These are phyloP conservation scores for Dipodascus geniculatus DNA, from an alignment of 805 yeast species.

Conservation along the genomic window DNA sequence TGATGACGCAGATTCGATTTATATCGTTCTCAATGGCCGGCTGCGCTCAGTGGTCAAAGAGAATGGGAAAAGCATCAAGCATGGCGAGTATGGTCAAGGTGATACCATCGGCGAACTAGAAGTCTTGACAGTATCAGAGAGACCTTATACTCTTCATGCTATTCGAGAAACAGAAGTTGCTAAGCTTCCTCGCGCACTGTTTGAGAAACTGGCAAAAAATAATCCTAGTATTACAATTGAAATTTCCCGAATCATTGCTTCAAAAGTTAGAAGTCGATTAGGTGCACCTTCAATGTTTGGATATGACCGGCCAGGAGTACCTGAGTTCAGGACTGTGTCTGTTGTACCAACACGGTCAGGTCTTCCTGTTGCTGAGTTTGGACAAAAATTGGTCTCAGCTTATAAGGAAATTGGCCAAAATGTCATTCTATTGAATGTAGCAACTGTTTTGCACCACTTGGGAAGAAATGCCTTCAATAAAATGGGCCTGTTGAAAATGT, in stretches of 20 bases:
- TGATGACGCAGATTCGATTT: slow-evolving; percentile 82
- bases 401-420: slow-evolving; percentile 59
- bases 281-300: slow-evolving; percentile 7
- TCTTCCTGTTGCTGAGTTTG: slow-evolving; percentile 81
- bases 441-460: slow-evolving; percentile 63
- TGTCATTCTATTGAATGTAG: slow-evolving; percentile 73
- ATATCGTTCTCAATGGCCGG: slow-evolving; percentile 80
- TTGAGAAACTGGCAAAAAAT: slow-evolving; percentile 71
- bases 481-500: slow-evolving; percentile 69
- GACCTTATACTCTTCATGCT: slow-evolving; percentile 64
- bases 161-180: slow-evolving; percentile 92
- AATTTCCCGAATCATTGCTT: slow-evolving; percentile 78
- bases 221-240: slow-evolving; percentile 87
- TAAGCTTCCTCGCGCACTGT: slow-evolving; percentile 78
- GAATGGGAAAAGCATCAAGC: slow-evolving; percentile 20
- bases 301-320: slow-evolving; percentile 3
- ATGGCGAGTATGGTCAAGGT: slow-evolving; percentile 86
- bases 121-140: slow-evolving; percentile 68
- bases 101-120: slow-evolving; percentile 93
- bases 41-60: slow-evolving; percentile 44
- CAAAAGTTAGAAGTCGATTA: slow-evolving; percentile 25
- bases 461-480: slow-evolving; percentile 92
- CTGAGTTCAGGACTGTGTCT: slow-evolving; percentile 67
- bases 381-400: slow-evolving; percentile 57
- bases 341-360: slow-evolving; percentile 70